Conservation (phyloP, 164 flowering plant genomes). For the Nymphaea thermarum region DNA sequence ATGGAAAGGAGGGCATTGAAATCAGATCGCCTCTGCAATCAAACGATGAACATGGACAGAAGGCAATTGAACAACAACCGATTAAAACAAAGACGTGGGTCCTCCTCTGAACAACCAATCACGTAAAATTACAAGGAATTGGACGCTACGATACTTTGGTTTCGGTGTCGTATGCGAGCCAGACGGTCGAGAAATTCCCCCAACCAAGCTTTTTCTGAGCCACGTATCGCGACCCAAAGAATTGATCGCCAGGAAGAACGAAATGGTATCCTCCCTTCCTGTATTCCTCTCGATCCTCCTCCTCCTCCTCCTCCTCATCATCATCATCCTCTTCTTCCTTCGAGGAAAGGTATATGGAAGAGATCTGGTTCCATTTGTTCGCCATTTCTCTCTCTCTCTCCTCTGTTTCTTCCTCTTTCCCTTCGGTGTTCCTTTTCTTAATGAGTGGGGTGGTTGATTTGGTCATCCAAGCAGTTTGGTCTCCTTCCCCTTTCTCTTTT, state of each 20-base stretch:
- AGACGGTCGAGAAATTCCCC: constrained; percentile 96
- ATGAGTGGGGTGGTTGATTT: not conserved
- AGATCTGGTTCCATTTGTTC: not conserved
- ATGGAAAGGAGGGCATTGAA: too few species aligned
- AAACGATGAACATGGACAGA: not conserved
- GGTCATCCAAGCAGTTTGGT: not conserved
- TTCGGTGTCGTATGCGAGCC: constrained; percentile 86
- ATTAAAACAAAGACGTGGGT: not conserved
- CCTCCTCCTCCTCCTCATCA: constrained; percentile 39
- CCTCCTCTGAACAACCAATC: not conserved
- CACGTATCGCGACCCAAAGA: constrained; percentile 63
- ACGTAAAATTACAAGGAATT: not conserved
- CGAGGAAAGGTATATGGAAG: not conserved
- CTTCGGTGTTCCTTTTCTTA: not conserved
- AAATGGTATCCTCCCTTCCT: constrained; percentile 96
- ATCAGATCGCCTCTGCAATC: not conserved
- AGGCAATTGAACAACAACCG: not conserved
- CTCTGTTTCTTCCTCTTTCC: not conserved
- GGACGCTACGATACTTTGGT: not conserved
- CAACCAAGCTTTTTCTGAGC: constrained; percentile 96
- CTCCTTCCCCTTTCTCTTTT: not conserved
- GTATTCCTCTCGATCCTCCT: constrained; percentile 73
- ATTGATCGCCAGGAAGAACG: constrained; percentile 74
- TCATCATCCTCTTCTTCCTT: not conserved
- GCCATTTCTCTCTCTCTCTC: not conserved